phyloP scores from a whole-genome alignment of 2,329 filamentous ascomycete genomes.

The Chaetothyriales sp. region DNA sequence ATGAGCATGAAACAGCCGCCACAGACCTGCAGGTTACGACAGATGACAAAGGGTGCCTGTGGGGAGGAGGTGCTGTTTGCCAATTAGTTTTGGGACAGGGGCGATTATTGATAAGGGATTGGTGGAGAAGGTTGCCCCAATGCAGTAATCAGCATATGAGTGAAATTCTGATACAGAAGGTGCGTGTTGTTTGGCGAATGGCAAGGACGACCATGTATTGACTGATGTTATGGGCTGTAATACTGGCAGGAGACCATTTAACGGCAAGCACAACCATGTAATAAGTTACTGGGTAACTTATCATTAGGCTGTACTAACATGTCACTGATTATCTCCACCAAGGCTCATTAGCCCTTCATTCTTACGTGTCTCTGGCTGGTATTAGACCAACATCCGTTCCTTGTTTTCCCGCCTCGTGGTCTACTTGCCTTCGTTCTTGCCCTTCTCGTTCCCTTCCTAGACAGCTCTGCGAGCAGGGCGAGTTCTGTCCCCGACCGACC shows the following conservation, averaged over 20 bases:
- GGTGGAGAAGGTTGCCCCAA: neutral
- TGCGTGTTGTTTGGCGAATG: neutral
- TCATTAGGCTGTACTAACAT: no score
- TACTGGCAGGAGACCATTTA: no score
- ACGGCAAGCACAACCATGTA: no score
- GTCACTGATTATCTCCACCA: neutral
- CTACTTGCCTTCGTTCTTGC: no score
- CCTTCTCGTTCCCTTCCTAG: no score
- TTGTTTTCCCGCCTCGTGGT: neutral
- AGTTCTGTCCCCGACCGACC: no score
- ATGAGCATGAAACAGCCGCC: neutral
- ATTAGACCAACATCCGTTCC: neutral
- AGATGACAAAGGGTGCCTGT: neutral
- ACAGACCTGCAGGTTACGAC: neutral
- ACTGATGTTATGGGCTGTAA: no score
- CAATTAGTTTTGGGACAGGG: neutral
- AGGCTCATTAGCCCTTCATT: neutral
- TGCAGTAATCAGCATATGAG: neutral
- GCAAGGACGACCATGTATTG: neutral
- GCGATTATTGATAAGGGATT: neutral
- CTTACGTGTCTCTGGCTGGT: neutral
- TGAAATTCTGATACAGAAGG: neutral
- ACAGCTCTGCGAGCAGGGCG: no score
- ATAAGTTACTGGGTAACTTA: no score
- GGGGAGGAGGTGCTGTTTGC: neutral